Conservation (phyloP, 2,329 filamentous ascomycete genomes). For the Stemphylium vesicarium region DNA sequence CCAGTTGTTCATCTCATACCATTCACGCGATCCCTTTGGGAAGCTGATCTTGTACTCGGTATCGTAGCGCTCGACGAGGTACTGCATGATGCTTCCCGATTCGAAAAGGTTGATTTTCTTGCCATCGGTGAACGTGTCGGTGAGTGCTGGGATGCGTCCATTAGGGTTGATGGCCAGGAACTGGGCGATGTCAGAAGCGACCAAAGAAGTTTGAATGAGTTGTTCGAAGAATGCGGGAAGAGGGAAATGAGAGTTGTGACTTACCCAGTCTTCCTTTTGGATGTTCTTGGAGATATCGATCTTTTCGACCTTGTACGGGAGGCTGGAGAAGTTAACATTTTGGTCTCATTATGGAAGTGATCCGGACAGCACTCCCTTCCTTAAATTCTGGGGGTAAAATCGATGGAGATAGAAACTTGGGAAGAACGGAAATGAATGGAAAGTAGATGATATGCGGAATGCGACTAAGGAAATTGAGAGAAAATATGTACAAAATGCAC, state of each 20-base stretch:
- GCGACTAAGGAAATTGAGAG: no score
- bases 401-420: no score
- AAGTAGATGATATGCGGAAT: no score
- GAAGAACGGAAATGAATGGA: no score
- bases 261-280: slow-evolving; percentile 76
- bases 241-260: neutral
- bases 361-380: no score
- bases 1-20: slow-evolving; percentile 81
- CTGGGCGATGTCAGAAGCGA: slow-evolving; percentile 39
- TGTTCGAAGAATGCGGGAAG: neutral
- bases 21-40: slow-evolving; percentile 72
- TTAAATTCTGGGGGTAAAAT: no score
- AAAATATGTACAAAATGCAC: no score
- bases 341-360: neutral
- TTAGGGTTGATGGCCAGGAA: slow-evolving; percentile 93
- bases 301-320: slow-evolving; percentile 77
- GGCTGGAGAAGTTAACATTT: slow-evolving; percentile 28
- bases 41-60: slow-evolving; percentile 82
- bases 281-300: slow-evolving; percentile 76
- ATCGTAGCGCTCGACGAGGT: slow-evolving; percentile 83
- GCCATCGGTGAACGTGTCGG: slow-evolving; percentile 76
- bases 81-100: slow-evolving; percentile 82
- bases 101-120: slow-evolving; percentile 79
- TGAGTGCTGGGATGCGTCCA: slow-evolving; percentile 86
- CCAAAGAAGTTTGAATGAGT: neutral